phyloP scores from a whole-genome alignment of 2,329 filamentous ascomycete species.

The Fusarium caatingaense region DNA sequence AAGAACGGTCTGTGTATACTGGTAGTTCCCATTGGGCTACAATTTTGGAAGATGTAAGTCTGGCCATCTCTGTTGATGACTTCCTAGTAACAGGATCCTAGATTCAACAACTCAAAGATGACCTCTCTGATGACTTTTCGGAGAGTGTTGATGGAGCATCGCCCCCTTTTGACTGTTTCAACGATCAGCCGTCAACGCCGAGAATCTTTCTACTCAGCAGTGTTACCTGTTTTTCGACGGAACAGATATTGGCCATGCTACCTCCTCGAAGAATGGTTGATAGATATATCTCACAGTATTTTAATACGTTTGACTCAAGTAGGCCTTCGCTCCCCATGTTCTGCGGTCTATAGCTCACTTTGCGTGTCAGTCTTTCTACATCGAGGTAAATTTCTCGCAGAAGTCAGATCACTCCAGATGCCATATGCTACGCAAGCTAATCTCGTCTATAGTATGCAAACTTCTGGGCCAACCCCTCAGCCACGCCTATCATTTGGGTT shows the following conservation, averaged over 20 bases:
- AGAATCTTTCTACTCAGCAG: slow-evolving; percentile 12
- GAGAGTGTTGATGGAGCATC: not conserved
- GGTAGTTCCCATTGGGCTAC: slow-evolving; percentile 27
- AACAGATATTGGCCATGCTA: slow-evolving; percentile 27
- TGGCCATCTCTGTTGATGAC: not conserved
- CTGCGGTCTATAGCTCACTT: not conserved
- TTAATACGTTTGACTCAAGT: slow-evolving; percentile 33
- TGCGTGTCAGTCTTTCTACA: slow-evolving; percentile 2
- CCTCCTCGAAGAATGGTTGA: slow-evolving; percentile 33
- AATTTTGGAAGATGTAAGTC: slow-evolving; percentile 18
- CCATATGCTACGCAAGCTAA: not conserved
- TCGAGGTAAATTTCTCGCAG: slow-evolving; percentile 18
- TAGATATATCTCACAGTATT: slow-evolving; percentile 34
- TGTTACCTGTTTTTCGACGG: not conserved
- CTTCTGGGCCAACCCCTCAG: slow-evolving; percentile 7
- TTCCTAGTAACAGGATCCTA: not conserved
- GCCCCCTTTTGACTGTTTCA: not conserved
- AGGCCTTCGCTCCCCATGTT: not conserved
- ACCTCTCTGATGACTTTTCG: not conserved
- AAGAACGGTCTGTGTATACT: slow-evolving; percentile 12
- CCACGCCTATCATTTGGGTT: slow-evolving; percentile 14
- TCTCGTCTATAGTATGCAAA: not conserved
- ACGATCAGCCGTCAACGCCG: not conserved
- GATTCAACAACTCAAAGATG: slow-evolving; percentile 17
- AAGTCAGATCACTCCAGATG: not conserved